Base-by-base conservation (phyloP, 805 yeast genomes). In the Ogataea ramenticola region DNA sequence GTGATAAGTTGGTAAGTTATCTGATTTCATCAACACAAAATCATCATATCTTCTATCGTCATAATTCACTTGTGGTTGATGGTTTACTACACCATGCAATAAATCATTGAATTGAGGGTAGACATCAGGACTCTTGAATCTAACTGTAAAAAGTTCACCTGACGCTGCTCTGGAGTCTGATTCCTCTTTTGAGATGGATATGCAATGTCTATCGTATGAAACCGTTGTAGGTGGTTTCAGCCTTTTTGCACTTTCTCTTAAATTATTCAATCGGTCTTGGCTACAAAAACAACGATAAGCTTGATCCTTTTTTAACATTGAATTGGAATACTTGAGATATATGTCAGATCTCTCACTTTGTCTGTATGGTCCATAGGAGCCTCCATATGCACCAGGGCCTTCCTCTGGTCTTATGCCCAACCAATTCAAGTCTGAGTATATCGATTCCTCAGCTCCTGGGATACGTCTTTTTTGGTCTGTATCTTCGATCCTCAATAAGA, bases 1-100 rank as follows among this genome's bases (percentile, higher is more conserved):
- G 64, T 93, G 99, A 55, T 93, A 93, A 0, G 99, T 93, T 22
- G 99, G 99, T 47, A 87, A 67, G 0, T 91, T 90, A 61, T 93
- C 98, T n/a, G 96, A 85, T 63, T 93, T 93, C 57, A 93, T 60
- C 24, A 93, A 66, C 11, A 93, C 86, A 26, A 88, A 88, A 59
- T 93, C 99, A 56, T 93, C 99, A 60, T 72, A 90, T 41, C 97
- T 70, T 29, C 80, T 68, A 61, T 89, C 96, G 17, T 61, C 62
- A 22, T 61, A 55, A 58, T 90, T 88, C 24, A 77, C 67, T 57
- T 88, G 96, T 1, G 95, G 87, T 59, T 89, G 96, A 26, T 86
- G 67, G 51, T 84, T 75, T 17, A 90, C 62, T 4, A 56, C 56
- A 1, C 98, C 98, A 55, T 90, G 96, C 9, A 93, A 67, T 31